Percentiles rank a stretch among this genome's conserved stretches.
Conservation (phyloP, 345 rosid species). For the Triadica sebifera region DNA sequence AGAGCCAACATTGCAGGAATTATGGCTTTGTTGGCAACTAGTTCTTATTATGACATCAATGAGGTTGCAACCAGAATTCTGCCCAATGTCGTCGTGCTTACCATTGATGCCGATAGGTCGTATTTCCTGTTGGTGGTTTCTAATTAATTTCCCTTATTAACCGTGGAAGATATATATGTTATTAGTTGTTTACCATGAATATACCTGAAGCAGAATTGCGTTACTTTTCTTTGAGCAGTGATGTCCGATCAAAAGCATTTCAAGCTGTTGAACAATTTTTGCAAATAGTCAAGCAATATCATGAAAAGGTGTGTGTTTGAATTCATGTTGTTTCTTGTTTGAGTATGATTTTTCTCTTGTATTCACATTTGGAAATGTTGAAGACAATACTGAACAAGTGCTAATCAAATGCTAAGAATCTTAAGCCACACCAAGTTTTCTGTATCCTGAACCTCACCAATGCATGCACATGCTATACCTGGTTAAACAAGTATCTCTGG, state of each 20-base stretch:
- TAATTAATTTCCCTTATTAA: neutral
- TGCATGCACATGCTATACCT: neutral
- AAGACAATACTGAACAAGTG: neutral
- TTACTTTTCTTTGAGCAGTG: conserved; percentile 46
- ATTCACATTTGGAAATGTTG: neutral
- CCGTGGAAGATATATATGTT: neutral
- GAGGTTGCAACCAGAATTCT: conserved; percentile 95
- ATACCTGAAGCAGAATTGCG: conserved; percentile 3
- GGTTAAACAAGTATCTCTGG: neutral
- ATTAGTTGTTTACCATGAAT: conserved; percentile 4
- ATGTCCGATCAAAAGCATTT: conserved; percentile 91
- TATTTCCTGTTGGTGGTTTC: conserved; percentile 10
- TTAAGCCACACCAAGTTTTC: conserved; percentile 8
- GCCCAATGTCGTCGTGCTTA: conserved; percentile 82
- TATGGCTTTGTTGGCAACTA: conserved; percentile 95
- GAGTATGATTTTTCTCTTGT: neutral
- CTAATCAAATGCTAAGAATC: neutral
- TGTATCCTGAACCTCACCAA: neutral
- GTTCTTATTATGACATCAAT: conserved; percentile 75
- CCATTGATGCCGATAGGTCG: conserved; percentile 93
- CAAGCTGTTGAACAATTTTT: conserved; percentile 92
- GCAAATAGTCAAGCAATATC: conserved; percentile 74
- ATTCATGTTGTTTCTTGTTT: conserved; percentile 3
- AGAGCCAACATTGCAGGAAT: conserved; percentile 51
- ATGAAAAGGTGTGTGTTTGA: conserved; percentile 60